A percentile compares a stretch with the other conserved stretches of the same genome.
These are phyloP conservation scores for Aegle marmelos DNA, from an alignment of 345 rosid species.

Conservation along the genomic window DNA sequence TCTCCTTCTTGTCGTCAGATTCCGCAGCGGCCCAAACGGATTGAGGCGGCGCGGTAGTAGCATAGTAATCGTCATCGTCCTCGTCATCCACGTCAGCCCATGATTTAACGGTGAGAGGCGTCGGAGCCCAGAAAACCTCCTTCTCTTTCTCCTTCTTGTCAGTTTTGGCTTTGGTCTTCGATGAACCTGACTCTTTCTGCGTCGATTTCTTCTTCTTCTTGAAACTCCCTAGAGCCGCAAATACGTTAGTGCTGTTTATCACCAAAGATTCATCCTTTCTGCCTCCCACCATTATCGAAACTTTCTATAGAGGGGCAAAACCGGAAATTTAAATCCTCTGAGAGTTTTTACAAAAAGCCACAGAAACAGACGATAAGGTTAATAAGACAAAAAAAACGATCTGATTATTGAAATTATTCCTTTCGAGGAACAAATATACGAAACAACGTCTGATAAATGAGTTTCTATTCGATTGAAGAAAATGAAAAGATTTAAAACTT, in stretches of 20 bases:
- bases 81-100: conserved; percentile 56
- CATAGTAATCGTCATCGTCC: conserved; percentile 46
- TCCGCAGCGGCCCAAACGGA: conserved; percentile 25
- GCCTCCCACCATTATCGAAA: conserved; percentile 32
- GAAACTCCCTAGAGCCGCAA: conserved; percentile 44
- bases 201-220: conserved; percentile 56
- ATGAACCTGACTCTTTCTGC: conserved; percentile 25
- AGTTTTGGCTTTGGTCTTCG: conserved; percentile 18
- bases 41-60: conserved; percentile 28
- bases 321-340: not conserved
- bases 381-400: not conserved
- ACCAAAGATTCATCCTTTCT: conserved; percentile 38
- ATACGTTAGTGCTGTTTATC: conserved; percentile 47
- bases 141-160: conserved; percentile 23
- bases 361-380: not conserved
- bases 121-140: conserved; percentile 46
- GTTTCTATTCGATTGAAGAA: not conserved
- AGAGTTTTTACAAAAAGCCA: not conserved
- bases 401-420: not conserved
- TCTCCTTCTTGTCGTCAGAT: conserved; percentile 16
- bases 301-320: not conserved
- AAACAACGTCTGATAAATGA: not conserved
- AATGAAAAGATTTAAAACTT: not conserved
- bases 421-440: not conserved
- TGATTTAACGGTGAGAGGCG: conserved; percentile 34